Base-by-base conservation (phyloP, 2,329 filamentous ascomycete species). In the Penicillium sp. region DNA sequence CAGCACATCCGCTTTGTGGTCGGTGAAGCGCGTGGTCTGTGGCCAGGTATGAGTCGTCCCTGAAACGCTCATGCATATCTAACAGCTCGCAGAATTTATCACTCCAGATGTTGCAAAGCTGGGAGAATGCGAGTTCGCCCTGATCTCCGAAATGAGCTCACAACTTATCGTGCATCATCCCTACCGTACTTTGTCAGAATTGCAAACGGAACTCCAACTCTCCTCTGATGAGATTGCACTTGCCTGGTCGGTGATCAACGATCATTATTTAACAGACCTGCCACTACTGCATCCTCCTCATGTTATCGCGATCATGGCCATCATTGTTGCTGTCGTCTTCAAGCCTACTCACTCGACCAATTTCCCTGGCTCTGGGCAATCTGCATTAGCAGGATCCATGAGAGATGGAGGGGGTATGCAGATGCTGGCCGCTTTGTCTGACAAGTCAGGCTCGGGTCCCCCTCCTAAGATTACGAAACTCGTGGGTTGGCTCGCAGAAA, bases 1-100 rank as follows among this genome's bases (percentile, higher is more conserved):
- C 93, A 97, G 72, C 94, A 99, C 72, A 97, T 99, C 66, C 85
- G 94, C 29, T 83, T 96, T 59, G 88, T 99, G 54, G 87, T 94
- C 10, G 88, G 86, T 44, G 94, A 99, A 72, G 91, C 92, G 3
- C 86, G 91, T 32, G 84, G 88, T 54, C 81, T 95, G 55, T 96
- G 91, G 90, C 87, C 90, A 66, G 83, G 85, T 84, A 77, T 45
- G 73, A 61, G 40, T 27, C 10, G 10, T 9, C 40, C 18, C 31
- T 43, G 45, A 27, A 44, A 24, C 39, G 27, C 43, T 39, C 21
- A n/a, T 16, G 11, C 21, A 21, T 7, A 53, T 39, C 62, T 67
- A 49, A 72, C 53, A 29, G 39, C 50, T 38, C 43, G 47, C 59
- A 80, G 89, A 92, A 60, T 83, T 88, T 55, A 84, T 90, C 62